A percentile compares a stretch with the other conserved stretches of the same genome.
These are phyloP conservation scores for Macrophomina phaseolina DNA, from an alignment of 2,329 filamentous ascomycete genomes.

Conservation along the genomic window DNA sequence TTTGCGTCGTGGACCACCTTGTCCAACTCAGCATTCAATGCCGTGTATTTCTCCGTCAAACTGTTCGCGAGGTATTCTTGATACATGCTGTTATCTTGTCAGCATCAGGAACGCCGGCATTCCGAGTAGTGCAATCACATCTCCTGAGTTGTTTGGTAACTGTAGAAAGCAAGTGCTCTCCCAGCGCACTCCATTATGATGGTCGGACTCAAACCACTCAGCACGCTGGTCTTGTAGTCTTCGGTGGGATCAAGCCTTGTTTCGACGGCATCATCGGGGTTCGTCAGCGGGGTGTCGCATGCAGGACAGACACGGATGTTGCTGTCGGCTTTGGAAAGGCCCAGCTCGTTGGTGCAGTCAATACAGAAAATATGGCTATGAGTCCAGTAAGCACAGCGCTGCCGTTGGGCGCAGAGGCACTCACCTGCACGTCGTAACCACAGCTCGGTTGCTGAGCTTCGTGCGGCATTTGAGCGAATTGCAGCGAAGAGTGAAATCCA, in stretches of 20 bases:
- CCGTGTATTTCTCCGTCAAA: conserved; percentile 73
- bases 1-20: conserved; percentile 78
- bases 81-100: conserved; percentile 63
- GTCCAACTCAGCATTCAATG: conserved; percentile 70
- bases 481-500: conserved; percentile 79
- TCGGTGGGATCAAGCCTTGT: conserved; percentile 78
- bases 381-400: conserved; percentile 27
- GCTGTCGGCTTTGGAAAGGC: conserved; percentile 63
- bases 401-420: not conserved
- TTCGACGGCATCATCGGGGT: conserved; percentile 76
- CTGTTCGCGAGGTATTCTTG: conserved; percentile 76
- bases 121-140: conserved; percentile 61
- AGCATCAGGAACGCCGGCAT: conserved; percentile 28
- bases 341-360: conserved; percentile 70
- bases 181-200: conserved; percentile 87
- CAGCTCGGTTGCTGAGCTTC: conserved; percentile 71
- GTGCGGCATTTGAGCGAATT: conserved; percentile 79
- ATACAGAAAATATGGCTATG: conserved; percentile 83
- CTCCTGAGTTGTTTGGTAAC: conserved; percentile 83
- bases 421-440: conserved; percentile 90
- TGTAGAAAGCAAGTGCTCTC: conserved; percentile 81
- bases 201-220: conserved; percentile 81
- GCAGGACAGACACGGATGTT: conserved; percentile 72
- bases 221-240: conserved; percentile 85
- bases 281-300: conserved; percentile 70